phyloP scores from a whole-genome alignment of 129 eudicot genomes.

The Artemisia annua region DNA sequence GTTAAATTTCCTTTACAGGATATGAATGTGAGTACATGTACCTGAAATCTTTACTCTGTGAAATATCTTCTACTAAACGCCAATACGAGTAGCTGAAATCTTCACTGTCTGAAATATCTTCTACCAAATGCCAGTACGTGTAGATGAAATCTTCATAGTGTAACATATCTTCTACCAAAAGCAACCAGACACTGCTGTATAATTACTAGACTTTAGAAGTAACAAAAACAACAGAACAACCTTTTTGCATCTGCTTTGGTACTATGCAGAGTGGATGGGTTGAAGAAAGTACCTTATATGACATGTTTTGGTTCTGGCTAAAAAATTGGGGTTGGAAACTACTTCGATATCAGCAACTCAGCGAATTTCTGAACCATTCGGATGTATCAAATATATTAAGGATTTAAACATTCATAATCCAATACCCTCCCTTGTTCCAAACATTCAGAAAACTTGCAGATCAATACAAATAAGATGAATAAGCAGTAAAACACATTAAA shows the following conservation, averaged over 20 bases:
- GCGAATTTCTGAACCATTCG: slow-evolving; percentile 56
- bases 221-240: neutral
- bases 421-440: neutral
- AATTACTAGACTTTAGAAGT: neutral
- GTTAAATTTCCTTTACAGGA: neutral
- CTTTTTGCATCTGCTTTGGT: neutral
- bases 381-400: slow-evolving; percentile 54
- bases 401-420: slow-evolving; percentile 25
- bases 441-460: neutral
- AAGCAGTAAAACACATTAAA: neutral
- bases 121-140: slow-evolving; percentile 9
- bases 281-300: slow-evolving; percentile 30
- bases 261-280: slow-evolving; percentile 1
- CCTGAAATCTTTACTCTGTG: slow-evolving; percentile 29
- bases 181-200: slow-evolving; percentile 15
- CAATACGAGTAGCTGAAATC: slow-evolving; percentile 28
- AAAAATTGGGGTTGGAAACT: slow-evolving; percentile 22
- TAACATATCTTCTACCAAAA: slow-evolving; percentile 16
- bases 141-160: slow-evolving; percentile 29
- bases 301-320: slow-evolving; percentile 20
- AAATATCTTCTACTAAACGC: slow-evolving; percentile 18
- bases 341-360: slow-evolving; percentile 36
- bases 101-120: slow-evolving; percentile 14
- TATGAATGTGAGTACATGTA: slow-evolving; percentile 6
- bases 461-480: neutral